Evolutionary conservation across 164 flowering plant species (phyloP).

Genomic region (Platanus orientalis): DNA sequence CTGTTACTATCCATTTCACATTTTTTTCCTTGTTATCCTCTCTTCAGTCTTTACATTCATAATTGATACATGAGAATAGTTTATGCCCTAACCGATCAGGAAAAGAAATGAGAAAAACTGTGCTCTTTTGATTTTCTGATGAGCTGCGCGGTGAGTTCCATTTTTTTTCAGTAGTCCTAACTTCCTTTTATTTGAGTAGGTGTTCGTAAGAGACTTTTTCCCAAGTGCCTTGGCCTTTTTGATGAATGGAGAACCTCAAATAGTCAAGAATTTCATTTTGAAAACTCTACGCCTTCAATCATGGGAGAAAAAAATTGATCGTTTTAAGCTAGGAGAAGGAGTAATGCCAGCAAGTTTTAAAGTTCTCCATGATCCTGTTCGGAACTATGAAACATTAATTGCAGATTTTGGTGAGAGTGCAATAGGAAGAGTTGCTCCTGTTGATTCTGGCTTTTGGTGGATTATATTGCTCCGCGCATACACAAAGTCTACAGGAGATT

Average conservation of each 20-base stretch:
- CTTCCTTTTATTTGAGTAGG: conserved; percentile 20
- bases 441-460: conserved; percentile 74
- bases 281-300: conserved; percentile 54
- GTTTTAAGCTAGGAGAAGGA: conserved; percentile 45
- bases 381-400: conserved; percentile 33
- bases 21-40: too few relatives aligned
- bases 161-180: background rate
- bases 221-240: conserved; percentile 55
- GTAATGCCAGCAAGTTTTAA: conserved; percentile 56
- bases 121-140: background rate
- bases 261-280: conserved; percentile 44
- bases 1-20: too few relatives aligned
- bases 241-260: conserved; percentile 53
- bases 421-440: conserved; percentile 52
- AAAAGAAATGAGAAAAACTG: too few relatives aligned
- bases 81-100: background rate
- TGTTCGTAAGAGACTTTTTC: conserved; percentile 50
- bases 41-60: background rate
- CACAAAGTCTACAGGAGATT: conserved; percentile 48
- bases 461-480: conserved; percentile 55
- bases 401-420: conserved; percentile 54
- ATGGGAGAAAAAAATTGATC: conserved; percentile 51
- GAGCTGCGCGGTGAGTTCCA: background rate
- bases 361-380: conserved; percentile 36
- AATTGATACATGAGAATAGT: background rate